Evolutionary conservation across 345 rosid genomes (phyloP), one percentile per base, ranked within the genome.

Genomic region (Eutrema heterophyllum): DNA sequence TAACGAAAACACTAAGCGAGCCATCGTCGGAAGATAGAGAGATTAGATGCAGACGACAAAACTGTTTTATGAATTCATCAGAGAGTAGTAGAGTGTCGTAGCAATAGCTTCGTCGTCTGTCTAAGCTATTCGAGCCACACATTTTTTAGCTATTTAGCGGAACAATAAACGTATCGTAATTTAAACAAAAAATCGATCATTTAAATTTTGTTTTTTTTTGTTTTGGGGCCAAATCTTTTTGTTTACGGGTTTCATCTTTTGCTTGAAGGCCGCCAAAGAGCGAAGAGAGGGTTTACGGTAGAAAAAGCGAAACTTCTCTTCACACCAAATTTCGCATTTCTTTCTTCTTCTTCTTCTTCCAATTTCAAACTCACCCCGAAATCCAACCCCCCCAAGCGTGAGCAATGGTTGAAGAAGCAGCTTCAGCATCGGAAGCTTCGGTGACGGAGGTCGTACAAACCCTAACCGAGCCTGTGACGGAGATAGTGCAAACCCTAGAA

Each of bases 361-460:
- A 58, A 4, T 52, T 53, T 61, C 56, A 44, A 61, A 35, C 54
- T 21, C 58, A 15, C 68, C 6, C 30, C 2, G 5, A 39, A 48
- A 38, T 39, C 12, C 10, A 29, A 40, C 4, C n/a, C 32, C 0
- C 30, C 32, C 9, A 29, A 59, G 27, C 26, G 7, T 44, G 0
- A 51, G 33, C 73, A 0, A 85, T 87, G 92, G 83, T 71, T 36
- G 88, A 83, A 39, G 83, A 80, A 36, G 83, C 76, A 71, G 83
- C 68, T 45, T 55, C 82, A 40, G 74, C 73, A n/a, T 80, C 80
- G n/a, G 88, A 72, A 59, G 81, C 72, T 64, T 55, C 81, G 41
- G 60, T 68, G 32, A 71, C 74, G 21, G 76, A 58, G 59, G 54
- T 69, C 13, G 79, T 69, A 36, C 68, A 50, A 78, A 48, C 68